Percentiles rank a stretch among this genome's conserved stretches.
These are phyloP conservation scores for Aspergillus mulundensis DNA, from an alignment of 495 filamentous ascomycete species.

Conservation along the genomic window DNA sequence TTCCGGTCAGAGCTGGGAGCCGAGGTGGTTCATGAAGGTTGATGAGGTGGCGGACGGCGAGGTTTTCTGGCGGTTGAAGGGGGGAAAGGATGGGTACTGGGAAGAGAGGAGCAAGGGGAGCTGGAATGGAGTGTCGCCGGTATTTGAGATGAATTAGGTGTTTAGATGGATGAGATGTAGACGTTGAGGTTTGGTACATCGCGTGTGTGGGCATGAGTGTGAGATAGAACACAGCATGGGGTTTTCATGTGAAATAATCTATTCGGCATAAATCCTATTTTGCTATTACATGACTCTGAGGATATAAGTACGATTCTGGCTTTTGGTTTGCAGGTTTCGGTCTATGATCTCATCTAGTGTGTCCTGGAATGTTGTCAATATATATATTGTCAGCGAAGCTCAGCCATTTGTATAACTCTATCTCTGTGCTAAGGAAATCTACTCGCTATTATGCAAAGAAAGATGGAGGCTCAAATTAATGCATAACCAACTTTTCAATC, in stretches of 20 bases:
- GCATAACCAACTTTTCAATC: no score
- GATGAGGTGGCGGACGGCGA: constrained; percentile 54
- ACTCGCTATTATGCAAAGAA: no score
- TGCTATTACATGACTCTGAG: not conserved
- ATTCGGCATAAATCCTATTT: not conserved
- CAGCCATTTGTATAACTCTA: no score
- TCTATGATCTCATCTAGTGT: no score
- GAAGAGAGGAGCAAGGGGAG: constrained; percentile 67
- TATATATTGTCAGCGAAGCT: no score
- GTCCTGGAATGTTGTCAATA: no score
- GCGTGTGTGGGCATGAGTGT: not conserved
- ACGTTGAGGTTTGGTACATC: not conserved
- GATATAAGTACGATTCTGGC: not conserved
- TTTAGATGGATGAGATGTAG: not conserved
- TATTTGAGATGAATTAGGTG: constrained; percentile 53
- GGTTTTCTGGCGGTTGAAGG: constrained; percentile 75
- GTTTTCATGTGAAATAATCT: not conserved
- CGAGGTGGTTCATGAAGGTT: constrained; percentile 78
- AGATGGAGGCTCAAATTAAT: no score
- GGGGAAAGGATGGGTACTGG: constrained; percentile 86
- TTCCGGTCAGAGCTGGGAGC: constrained; percentile 61
- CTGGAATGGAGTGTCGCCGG: constrained; percentile 67
- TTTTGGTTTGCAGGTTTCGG: no score
- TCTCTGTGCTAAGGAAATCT: no score
- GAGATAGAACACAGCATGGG: no score